Evolutionary conservation across 2,329 filamentous ascomycete species (phyloP).

Genomic region (Stemphylium lycopersici): DNA sequence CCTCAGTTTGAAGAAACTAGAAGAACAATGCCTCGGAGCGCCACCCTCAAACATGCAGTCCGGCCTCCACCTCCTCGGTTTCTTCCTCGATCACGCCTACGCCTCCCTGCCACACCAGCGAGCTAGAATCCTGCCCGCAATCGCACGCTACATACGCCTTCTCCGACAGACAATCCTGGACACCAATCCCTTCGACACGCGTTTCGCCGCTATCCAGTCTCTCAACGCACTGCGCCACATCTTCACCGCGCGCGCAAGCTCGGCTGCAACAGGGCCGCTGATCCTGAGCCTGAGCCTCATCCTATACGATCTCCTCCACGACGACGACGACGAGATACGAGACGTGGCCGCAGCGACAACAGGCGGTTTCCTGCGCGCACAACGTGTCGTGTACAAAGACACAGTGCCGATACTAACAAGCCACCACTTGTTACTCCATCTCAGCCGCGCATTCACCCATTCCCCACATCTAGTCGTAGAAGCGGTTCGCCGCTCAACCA

Average conservation of each 20-base stretch:
- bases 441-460: constrained; percentile 41
- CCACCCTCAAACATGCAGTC: constrained; percentile 42
- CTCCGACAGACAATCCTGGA: constrained; percentile 41
- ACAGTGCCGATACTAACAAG: constrained; percentile 59
- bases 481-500: constrained; percentile 49
- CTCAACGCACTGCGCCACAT: constrained; percentile 54
- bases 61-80: constrained; percentile 39
- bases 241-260: constrained; percentile 19
- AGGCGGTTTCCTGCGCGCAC: constrained; percentile 52
- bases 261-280: constrained; percentile 13
- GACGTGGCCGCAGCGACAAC: constrained; percentile 64
- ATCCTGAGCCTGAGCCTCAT: constrained; percentile 54
- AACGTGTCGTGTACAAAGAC: constrained; percentile 30
- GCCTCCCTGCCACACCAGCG: constrained; percentile 11
- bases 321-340: constrained; percentile 91
- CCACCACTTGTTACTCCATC: constrained; percentile 45
- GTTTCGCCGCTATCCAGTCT: constrained; percentile 65
- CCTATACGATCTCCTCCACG: constrained; percentile 59
- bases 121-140: constrained; percentile 8
- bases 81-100: constrained; percentile 41
- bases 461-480: constrained; percentile 45
- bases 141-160: constrained; percentile 37
- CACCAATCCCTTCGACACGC: constrained; percentile 64
- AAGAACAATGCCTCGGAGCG: constrained; percentile 33
- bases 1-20: constrained; percentile 29